Base-by-base conservation (phyloP, 2,329 filamentous ascomycete species). In the Sclerotinia nivalis region DNA sequence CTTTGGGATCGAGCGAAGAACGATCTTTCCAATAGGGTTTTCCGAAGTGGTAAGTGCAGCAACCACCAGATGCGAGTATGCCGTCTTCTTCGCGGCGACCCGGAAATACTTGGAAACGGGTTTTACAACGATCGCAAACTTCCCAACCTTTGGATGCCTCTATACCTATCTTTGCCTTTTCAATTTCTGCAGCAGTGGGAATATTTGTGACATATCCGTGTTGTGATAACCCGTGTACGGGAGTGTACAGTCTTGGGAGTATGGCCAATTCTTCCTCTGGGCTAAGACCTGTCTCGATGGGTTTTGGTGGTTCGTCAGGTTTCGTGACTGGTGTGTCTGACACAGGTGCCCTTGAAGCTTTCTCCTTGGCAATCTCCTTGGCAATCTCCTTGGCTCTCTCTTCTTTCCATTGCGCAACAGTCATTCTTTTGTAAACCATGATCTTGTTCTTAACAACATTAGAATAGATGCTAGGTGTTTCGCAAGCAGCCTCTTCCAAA, bases 61-160 rank as follows among this genome's bases (percentile, higher is more conserved):
- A 82, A 0, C 94, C 94, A 34, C 92, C 92, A 0, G 89, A 91
- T 0, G 92, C 87, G 22, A 97, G 85, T 2, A 91, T 85, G 0
- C 89, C 90, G 59, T 97, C 96, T 74, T 89, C 86, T 70, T 89
- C 87, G 68, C 93, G 87, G 55, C 95, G 89, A 4, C 93, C 93
- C 0, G 94, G 93, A 73, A 97, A 98, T 4, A 97, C 93, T 77
- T 97, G 93, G 77, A 99, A 99, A 31, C 95, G 89, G 47, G 89
- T 88, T 55, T 85, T 85, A 80, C 96, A 99, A 28, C 96, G 90
- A 76, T 97, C 94, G 76, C 96, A 99, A 64, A 88, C 85, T 81
- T 99, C 96, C 85, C 90, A 97, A 61, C 92, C 92, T 66, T 88
- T 86, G 18, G 91, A 87, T 10, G 88, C 84, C 61, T 87, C 83